Evolutionary conservation across 2,329 filamentous ascomycete species (phyloP), one percentile per base, ranked within the genome.

Genomic region (Grosmannia penicillata): DNA sequence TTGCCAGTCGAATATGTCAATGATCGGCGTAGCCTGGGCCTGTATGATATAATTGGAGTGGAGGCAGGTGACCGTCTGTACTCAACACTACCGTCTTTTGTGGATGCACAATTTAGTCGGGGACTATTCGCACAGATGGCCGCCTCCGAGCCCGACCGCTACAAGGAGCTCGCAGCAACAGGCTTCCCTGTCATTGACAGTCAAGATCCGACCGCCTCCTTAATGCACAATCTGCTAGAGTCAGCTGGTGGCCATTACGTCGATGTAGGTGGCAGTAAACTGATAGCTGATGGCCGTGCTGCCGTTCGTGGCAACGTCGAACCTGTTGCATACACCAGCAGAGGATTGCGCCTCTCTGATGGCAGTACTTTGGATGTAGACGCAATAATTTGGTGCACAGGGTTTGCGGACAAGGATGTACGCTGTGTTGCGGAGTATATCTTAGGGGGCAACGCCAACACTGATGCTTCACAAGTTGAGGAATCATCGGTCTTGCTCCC

Each of bases 341-440:
- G 7, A 6, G 37, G 37, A 1, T 21, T 39, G 31, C 37, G 26
- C 2, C 18, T 39, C 8, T 39, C 37, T 0, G 59, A 63, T 36
- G 55, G 54, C 6, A 57, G 46, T 28, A 41, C 13, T 2, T 32
- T 56, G 11, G 55, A 58, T 2, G 52, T 51, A 0, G 59, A 62
- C 43, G 58, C 55, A 2, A 47, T 63, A 2, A 41, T 62, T 4
- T 62, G 59, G 58, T 62, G 58, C 42, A 63, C 59, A 0, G 59
- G 59, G 6, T 63, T 39, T n/a, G 24, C 31, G 19, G 37, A 39
- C 37, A 35, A 24, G 25, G 37, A 39, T 11, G 26, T 39, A 8
- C 37, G 37, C 10, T 19, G 23, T 8, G 37, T 39, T 10, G 32
- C 37, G 5, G 37, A 9, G 21, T 24, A 24, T 5, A 29, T 34